These are phyloP conservation scores for Backusella macrospora DNA, from an alignment of 192 early-diverging fungal species.

Conservation along the genomic window DNA sequence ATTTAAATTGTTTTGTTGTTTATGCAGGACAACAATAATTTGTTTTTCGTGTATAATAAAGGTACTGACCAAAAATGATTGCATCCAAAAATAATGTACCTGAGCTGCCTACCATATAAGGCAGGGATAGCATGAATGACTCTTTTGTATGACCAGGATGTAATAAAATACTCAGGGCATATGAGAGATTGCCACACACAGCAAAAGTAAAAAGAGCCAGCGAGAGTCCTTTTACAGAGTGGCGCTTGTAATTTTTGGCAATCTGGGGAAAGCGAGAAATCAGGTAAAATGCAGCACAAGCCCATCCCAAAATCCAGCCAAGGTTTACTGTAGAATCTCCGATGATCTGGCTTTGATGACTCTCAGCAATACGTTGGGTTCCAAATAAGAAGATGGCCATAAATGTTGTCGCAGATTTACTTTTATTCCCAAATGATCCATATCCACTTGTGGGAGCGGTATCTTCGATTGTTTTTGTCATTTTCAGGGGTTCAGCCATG, in stretches of 20 bases:
- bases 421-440: constrained; percentile 10
- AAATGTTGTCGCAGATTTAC: constrained; percentile 6
- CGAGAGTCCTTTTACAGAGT: constrained; percentile 70
- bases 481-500: not conserved
- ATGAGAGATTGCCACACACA: constrained; percentile 68
- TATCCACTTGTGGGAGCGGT: not conserved
- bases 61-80: constrained; percentile 59
- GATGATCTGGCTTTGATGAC: constrained; percentile 6
- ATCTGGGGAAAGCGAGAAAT: constrained; percentile 76
- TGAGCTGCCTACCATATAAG: constrained; percentile 65
- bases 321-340: constrained; percentile 27
- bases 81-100: constrained; percentile 71
- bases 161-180: constrained; percentile 54
- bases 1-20: constrained; percentile 1
- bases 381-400: constrained; percentile 22
- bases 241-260: constrained; percentile 59
- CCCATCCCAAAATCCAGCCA: constrained; percentile 66
- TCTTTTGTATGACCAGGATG: constrained; percentile 34
- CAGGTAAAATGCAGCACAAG: constrained; percentile 65
- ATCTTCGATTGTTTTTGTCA: constrained; percentile 6
- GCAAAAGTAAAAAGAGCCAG: constrained; percentile 73
- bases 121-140: constrained; percentile 39
- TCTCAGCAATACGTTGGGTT: not conserved
- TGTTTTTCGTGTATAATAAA: constrained; percentile 21
- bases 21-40: not conserved